phyloP scores from a whole-genome alignment of 345 rosid genomes.

The Hibiscus tridactylites region DNA sequence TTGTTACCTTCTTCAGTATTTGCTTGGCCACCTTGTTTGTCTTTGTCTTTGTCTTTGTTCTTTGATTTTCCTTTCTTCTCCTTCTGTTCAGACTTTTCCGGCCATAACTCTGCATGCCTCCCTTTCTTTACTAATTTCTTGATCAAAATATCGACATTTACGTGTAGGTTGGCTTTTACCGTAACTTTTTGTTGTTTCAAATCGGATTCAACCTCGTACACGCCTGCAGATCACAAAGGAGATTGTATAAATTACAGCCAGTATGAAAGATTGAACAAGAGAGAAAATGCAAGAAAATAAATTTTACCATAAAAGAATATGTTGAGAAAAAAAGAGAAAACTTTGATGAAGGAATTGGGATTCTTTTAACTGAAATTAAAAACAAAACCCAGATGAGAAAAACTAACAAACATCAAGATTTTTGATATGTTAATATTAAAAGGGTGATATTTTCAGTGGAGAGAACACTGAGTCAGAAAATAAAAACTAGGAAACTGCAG shows the following conservation, averaged over 20 bases:
- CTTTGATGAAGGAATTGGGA: neutral
- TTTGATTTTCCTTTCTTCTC: conserved; percentile 32
- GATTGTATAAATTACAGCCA: neutral
- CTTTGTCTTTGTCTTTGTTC: conserved; percentile 23
- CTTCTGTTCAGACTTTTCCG: conserved; percentile 15
- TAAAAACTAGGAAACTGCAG: neutral
- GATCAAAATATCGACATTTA: conserved; percentile 40
- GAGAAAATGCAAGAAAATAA: too few species aligned
- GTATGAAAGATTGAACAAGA: neutral
- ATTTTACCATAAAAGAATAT: too few species aligned
- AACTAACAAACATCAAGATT: neutral
- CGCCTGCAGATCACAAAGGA: conserved; percentile 37
- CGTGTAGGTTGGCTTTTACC: conserved; percentile 42
- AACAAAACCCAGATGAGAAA: conserved; percentile 9
- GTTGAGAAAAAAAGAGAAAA: neutral
- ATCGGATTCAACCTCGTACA: conserved; percentile 51
- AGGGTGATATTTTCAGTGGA: neutral
- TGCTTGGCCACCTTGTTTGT: conserved; percentile 30
- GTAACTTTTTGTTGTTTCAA: conserved; percentile 54
- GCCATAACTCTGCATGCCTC: conserved; percentile 60
- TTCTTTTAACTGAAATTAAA: neutral
- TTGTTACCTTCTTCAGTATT: conserved; percentile 15
- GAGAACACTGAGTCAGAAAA: too few species aligned
- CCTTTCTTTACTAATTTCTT: conserved; percentile 59
- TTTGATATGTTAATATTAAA: neutral